Base-by-base conservation (phyloP, 208 protist species). In the Acanthamoeba culbertsoni region DNA sequence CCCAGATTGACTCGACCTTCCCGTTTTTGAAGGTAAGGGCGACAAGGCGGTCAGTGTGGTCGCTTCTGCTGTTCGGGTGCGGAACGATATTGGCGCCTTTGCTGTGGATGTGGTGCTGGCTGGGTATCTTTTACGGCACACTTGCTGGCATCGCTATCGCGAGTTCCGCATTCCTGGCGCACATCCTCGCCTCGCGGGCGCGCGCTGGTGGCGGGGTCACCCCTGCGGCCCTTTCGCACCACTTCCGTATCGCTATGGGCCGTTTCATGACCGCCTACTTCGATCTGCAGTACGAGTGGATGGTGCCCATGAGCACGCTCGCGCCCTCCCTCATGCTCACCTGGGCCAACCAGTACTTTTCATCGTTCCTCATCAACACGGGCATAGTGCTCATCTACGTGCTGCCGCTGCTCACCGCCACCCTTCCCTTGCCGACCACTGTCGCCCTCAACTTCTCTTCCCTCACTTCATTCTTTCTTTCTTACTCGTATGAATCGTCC, bases 271-370 rank as follows among this genome's bases (percentile, higher is more conserved):
- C n/a, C 7, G n/a, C n/a, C 57, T 90, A 68, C 82, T 90, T 48
- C 18, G 82, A 90, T 5, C 48, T 90, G 26, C 33, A 90, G 42
- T 90, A 62, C 82, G 53, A 62, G 57, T 90, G 82, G 82, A 90
- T 90, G 82, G 26, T 90, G 16, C 51, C 82, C 8, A 43, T 68
- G 31, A 51, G 37, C 82, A 90, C 82, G 37, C 82, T 90, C 20
- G 48, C 57, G 53, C 82, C 82, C n/a, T 90, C 53, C 23, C 33
- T 90, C 33, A 45, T 62, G 82, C 48, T 90, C 12, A 68, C 57
- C n/a, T 90, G 82, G 82, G 82, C 82, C 33, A 90, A 90, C 42
- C 82, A 90, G 82, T 90, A 90, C 82, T 90, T 90, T 35, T 45
- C 33, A 0, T 90, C 82, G 33, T 40, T 90, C 82, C 51, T 65